Evolutionary conservation across 2,329 filamentous ascomycete species (phyloP).

Genomic region (Ascosphaera acerosa): DNA sequence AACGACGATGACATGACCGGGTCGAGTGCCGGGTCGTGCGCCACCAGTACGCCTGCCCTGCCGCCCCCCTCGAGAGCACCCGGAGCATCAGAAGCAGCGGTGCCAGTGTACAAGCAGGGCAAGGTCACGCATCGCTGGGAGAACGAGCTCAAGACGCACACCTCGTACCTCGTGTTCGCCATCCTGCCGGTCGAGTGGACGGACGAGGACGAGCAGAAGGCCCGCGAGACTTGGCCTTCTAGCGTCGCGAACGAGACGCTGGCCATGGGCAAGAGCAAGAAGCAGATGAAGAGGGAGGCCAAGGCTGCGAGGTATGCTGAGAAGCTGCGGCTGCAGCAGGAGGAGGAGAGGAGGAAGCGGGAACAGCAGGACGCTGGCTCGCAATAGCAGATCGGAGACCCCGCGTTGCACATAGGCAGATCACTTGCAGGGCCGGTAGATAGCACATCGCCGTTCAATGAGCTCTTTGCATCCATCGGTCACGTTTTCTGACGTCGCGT

Average conservation of each 20-base stretch:
- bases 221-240: slow-evolving; percentile 37
- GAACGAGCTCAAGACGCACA: slow-evolving; percentile 80
- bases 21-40: slow-evolving; percentile 5
- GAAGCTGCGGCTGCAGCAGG: slow-evolving; percentile 4
- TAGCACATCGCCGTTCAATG: no score
- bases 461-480: no score
- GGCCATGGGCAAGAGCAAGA: slow-evolving; percentile 13
- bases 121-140: slow-evolving; percentile 58
- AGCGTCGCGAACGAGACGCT: slow-evolving; percentile 7
- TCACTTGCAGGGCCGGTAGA: no score
- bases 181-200: slow-evolving; percentile 69
- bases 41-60: not conserved
- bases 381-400: not conserved
- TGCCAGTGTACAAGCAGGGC: slow-evolving; percentile 45
- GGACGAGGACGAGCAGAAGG: slow-evolving; percentile 50
- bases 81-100: slow-evolving; percentile 4
- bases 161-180: slow-evolving; percentile 89
- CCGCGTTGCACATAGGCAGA: not conserved
- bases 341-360: slow-evolving; percentile 3
- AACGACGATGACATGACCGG: slow-evolving; percentile 6
- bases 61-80: slow-evolving; percentile 7
- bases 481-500: no score
- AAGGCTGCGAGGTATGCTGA: slow-evolving; percentile 21
- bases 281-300: slow-evolving; percentile 15
- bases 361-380: not conserved